Evolutionary conservation across 1,139 yeast genomes (phyloP).

Genomic region (Pichia sp.): DNA sequence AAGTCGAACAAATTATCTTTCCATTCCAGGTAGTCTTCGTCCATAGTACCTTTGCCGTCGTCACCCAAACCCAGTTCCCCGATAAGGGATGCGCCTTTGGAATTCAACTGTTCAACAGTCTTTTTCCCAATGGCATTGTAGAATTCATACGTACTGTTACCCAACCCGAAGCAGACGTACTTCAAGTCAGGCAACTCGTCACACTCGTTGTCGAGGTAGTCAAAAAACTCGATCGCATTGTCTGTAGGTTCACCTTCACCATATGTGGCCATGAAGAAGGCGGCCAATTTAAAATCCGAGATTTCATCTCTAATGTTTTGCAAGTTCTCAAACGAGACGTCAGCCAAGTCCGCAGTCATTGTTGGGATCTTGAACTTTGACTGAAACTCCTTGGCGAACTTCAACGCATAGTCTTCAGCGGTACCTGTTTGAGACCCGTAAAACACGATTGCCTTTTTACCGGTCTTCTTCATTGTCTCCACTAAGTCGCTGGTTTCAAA

Average conservation of each 20-base stretch:
- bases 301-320: constrained; percentile 47
- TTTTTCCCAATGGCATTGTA: constrained; percentile 79
- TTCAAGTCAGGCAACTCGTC: constrained; percentile 59
- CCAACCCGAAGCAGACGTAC: constrained; percentile 81
- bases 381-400: constrained; percentile 82
- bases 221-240: constrained; percentile 72
- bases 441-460: constrained; percentile 73
- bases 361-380: constrained; percentile 77
- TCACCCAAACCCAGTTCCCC: constrained; percentile 87
- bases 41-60: constrained; percentile 91
- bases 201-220: constrained; percentile 54
- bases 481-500: constrained; percentile 55
- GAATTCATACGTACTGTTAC: constrained; percentile 89
- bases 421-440: constrained; percentile 98
- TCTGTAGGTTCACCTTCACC: constrained; percentile 99
- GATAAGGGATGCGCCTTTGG: constrained; percentile 66
- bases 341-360: constrained; percentile 85
- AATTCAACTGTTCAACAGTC: constrained; percentile 44
- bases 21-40: constrained; percentile 93
- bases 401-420: constrained; percentile 95
- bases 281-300: constrained; percentile 43
- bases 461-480: constrained; percentile 56
- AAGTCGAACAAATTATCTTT: constrained; percentile 70
- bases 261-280: constrained; percentile 84
- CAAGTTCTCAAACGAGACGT: constrained; percentile 73